These are phyloP conservation scores for Fusarium buharicum DNA, from an alignment of 2,329 filamentous ascomycete species.

Conservation along the genomic window DNA sequence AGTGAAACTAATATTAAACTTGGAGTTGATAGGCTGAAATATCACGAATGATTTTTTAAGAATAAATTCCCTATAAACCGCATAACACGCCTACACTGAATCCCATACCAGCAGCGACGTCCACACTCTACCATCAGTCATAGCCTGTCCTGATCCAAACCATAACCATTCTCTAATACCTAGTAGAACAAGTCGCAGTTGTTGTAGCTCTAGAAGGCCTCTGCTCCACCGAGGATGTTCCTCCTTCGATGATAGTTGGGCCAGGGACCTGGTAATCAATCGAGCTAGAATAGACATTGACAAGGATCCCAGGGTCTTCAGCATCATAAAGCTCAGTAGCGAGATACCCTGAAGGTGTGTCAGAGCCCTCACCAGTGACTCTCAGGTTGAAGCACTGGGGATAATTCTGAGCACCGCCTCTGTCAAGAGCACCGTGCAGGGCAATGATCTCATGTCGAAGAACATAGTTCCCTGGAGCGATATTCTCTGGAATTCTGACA, in stretches of 20 bases:
- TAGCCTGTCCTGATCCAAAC: neutral
- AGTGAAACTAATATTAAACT: too few relatives aligned
- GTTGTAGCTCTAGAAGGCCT: slow-evolving; percentile 40
- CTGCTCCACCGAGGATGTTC: slow-evolving; percentile 43
- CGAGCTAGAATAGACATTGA: slow-evolving; percentile 49
- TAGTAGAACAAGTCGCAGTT: slow-evolving; percentile 40
- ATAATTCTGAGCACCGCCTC: slow-evolving; percentile 61
- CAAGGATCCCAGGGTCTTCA: slow-evolving; percentile 50
- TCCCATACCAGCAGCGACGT: neutral
- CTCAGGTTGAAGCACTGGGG: slow-evolving; percentile 64
- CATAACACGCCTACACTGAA: neutral
- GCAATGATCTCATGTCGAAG: slow-evolving; percentile 66
- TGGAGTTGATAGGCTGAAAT: too few relatives aligned
- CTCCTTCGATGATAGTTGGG: slow-evolving; percentile 44
- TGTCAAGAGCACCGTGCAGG: slow-evolving; percentile 58
- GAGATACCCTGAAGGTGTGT: slow-evolving; percentile 48
- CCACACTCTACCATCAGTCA: neutral
- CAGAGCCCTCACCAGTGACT: slow-evolving; percentile 55
- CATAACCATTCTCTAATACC: slow-evolving; percentile 8
- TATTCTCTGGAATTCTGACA: slow-evolving; percentile 59
- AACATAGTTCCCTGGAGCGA: slow-evolving; percentile 64
- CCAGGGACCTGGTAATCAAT: slow-evolving; percentile 49
- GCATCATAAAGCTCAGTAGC: slow-evolving; percentile 52
- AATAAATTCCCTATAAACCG: too few relatives aligned
- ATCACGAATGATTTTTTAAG: too few relatives aligned